phyloP scores from a whole-genome alignment of 202 grass and related monocot species.

The Brachypodium distachyon region DNA sequence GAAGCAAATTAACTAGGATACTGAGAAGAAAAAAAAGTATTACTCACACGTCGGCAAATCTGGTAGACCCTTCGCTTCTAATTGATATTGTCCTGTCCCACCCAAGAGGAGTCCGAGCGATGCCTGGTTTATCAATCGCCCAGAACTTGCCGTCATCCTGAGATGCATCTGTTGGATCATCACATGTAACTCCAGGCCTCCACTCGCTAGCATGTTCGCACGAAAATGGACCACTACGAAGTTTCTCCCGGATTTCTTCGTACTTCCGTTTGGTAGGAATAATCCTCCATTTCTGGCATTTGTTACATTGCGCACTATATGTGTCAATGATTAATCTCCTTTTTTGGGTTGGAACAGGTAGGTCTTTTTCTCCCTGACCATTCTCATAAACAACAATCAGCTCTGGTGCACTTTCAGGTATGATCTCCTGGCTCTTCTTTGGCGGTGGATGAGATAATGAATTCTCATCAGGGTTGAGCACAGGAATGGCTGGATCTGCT shows the following conservation, averaged over 20 bases:
- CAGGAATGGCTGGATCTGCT: background rate
- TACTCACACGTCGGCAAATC: conserved; percentile 70
- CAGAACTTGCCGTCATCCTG: conserved; percentile 45
- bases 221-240: conserved; percentile 23
- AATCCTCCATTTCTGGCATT: conserved; percentile 67
- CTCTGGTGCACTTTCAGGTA: background rate
- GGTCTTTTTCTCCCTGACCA: background rate
- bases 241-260: conserved; percentile 53
- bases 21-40: background rate
- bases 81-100: conserved; percentile 62
- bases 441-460: background rate
- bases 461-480: background rate
- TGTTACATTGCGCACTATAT: conserved; percentile 50
- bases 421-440: background rate
- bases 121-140: conserved; percentile 59
- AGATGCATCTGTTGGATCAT: conserved; percentile 51
- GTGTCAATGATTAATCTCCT: conserved; percentile 22
- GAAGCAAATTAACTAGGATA: conserved; percentile 5
- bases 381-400: background rate
- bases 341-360: background rate
- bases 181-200: conserved; percentile 46
- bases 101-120: conserved; percentile 39
- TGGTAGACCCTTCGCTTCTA: conserved; percentile 43
- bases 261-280: conserved; percentile 59
- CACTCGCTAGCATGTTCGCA: conserved; percentile 53